Base-by-base conservation (phyloP, 2,329 filamentous ascomycete species). In the Cladosporium colombiae region DNA sequence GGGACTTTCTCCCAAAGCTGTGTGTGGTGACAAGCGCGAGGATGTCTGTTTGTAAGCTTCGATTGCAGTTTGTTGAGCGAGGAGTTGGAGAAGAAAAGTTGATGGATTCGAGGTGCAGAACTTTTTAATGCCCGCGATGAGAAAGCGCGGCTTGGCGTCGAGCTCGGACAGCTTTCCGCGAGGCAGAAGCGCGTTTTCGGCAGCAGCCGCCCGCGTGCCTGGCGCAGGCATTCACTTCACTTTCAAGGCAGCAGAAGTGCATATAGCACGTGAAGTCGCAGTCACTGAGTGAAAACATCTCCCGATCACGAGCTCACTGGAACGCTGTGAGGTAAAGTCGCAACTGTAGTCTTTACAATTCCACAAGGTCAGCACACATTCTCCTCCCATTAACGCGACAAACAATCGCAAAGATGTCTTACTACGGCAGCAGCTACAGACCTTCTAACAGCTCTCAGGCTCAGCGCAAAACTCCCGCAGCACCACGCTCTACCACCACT, bases 1-100 rank as follows among this genome's bases (percentile, higher is more conserved):
- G 94, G 94, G 94, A 98, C 94, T 98, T 98, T 98, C 94, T 97
- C 94, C 94, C 93, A 95, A 97, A 97, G 93, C 93, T 70, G 72
- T 78, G 62, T 78, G 74, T 75, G 81, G 71, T 79, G 68, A 74
- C 64, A 76, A 74, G 74, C 74, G 78, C 74, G 74, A 79, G 74
- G 74, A 76, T 91, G 73, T 75, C 92, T 90, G 92, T 96, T 83
- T 90, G 91, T 93, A 82, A 92, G 93, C 94, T 97, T 97, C 90
- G 93, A 96, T 89, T 90, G 93, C 94, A 94, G 97, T 97, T 92
- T 92, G 92, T 97, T 88, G 92, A 93, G 86, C 93, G 93, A 97
- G 92, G 88, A 91, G 89, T 88, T 87, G 87, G 82, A 81, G 77
- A 78, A 78, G 75, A 78, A 76, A 78, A 77, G 68, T 76, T 21